Base-by-base conservation (phyloP, 2,329 filamentous ascomycete species). In the Emergomyces orientalis region DNA sequence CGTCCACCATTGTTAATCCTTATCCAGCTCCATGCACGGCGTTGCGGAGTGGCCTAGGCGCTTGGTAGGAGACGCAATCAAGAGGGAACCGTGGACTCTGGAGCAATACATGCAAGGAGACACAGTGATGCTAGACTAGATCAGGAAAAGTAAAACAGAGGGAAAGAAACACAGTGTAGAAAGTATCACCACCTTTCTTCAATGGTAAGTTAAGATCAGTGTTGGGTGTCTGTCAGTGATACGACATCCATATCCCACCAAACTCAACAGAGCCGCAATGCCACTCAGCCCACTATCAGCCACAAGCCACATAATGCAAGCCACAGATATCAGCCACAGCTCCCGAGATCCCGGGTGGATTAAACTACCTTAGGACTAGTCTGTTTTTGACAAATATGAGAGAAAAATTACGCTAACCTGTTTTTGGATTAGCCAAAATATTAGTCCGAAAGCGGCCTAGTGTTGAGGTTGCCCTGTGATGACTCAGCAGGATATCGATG, bases 1-100 rank as follows among this genome's bases (percentile, higher is more conserved):
- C 84, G 77, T 92, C 89, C 73, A 88, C 87, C 90, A 95, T 96
- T n/a, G 60, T 41, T 43, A 58, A n/a, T 39, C 34, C 55, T 22
- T 58, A 59, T 47, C 39, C 27, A 45, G 56, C 25, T 47, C 56
- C 56, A 59, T 59, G 41, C 56, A 45, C 39, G 56, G 39, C 27
- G 41, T 17, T n/a, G 56, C 27, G 39, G 17, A 47, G 27, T 47
- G 25, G 39, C 39, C 39, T 22, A 43, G 13, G 56, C 56, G 9
- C 39, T 32, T 59, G 7, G 56, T n/a, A 8, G 41, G 25, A 34
- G 27, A 34, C 11, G 41, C 56, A 32, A 59, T 59, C 4, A 32
- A 59, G 41, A 17, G 34, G n/a, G 11, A 34, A 22, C 19, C n/a
- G 19, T 6, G 27, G 22, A 19, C 7, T 32, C 14, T 7, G 13